Percentiles rank a stretch among this genome's conserved stretches.
Evolutionary conservation across 176 grass and related monocot genomes (phyloP).

Genomic region (Rhynchospora tenuis): DNA sequence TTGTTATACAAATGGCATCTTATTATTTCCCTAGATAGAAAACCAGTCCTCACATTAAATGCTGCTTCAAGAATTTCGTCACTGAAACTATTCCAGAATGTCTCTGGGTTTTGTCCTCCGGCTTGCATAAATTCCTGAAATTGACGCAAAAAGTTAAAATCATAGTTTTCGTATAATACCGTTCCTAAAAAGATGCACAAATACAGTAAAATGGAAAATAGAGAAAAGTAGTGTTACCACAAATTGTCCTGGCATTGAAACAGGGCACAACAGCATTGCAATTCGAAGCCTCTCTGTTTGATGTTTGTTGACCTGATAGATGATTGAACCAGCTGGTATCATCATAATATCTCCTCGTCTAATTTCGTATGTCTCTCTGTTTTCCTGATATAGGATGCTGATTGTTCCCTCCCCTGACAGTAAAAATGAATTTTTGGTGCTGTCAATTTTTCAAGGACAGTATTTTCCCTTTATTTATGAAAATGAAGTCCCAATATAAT

Average conservation of each 20-base stretch:
- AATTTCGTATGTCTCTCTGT: slow-evolving; percentile 46
- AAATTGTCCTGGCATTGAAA: slow-evolving; percentile 43
- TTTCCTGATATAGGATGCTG: slow-evolving; percentile 26
- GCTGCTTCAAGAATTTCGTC: slow-evolving; percentile 56
- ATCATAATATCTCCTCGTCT: slow-evolving; percentile 55
- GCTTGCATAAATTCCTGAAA: slow-evolving; percentile 49
- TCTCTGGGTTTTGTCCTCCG: slow-evolving; percentile 35
- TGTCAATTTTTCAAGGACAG: not conserved
- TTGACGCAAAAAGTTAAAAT: not conserved
- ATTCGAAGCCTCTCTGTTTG: slow-evolving; percentile 36
- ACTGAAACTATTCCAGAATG: slow-evolving; percentile 60
- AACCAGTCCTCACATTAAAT: slow-evolving; percentile 42
- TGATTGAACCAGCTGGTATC: slow-evolving; percentile 51
- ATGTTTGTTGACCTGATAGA: slow-evolving; percentile 63
- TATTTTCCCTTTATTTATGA: not conserved
- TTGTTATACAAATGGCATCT: too few species aligned
- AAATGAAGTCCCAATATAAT: not conserved
- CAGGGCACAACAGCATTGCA: slow-evolving; percentile 48
- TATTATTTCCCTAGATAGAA: not conserved
- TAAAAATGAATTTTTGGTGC: not conserved
- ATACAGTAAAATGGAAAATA: not conserved
- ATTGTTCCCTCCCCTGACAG: slow-evolving; percentile 41
- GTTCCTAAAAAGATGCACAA: not conserved
- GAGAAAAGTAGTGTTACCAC: slow-evolving; percentile 21
- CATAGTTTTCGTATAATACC: not conserved